Conservation (phyloP, 768 basidiomycete genomes). For the Piloderma croceum region DNA sequence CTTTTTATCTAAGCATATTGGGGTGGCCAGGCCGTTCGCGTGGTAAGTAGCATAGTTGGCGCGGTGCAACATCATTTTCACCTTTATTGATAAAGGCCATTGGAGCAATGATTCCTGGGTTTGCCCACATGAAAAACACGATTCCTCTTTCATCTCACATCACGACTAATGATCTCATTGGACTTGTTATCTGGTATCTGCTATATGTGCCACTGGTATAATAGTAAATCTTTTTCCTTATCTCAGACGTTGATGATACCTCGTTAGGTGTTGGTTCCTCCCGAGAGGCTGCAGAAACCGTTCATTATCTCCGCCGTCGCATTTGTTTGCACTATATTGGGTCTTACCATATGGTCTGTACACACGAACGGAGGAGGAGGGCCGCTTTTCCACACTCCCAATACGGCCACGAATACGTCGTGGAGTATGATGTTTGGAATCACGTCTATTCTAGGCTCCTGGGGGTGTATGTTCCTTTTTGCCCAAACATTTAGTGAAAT, state of each 20-base stretch:
- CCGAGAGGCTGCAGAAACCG: constrained; percentile 13
- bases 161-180: constrained; percentile 13
- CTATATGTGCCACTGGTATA: not conserved
- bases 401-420: constrained; percentile 2
- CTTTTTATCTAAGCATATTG: constrained; percentile 17
- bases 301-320: constrained; percentile 12
- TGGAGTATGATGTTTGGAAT: constrained; percentile 17
- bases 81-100: constrained; percentile 3
- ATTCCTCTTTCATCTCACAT: constrained; percentile 1
- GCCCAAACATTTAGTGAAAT: not conserved
- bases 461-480: no score
- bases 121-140: constrained; percentile 11
- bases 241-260: no score
- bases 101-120: constrained; percentile 12
- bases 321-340: constrained; percentile 13
- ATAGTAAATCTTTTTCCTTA: no score
- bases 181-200: constrained; percentile 6
- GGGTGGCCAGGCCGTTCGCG: constrained; percentile 13
- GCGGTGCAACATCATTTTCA: not conserved
- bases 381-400: constrained; percentile 8
- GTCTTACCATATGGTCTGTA: constrained; percentile 14
- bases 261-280: constrained; percentile 5
- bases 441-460: constrained; percentile 12
- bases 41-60: constrained; percentile 4
- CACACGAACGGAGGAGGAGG: constrained; percentile 11